A percentile compares a stretch with the other conserved stretches of the same genome.
These are phyloP conservation scores for Colletotrichum neosansevieriae DNA, from an alignment of 2,329 filamentous ascomycete species.

Conservation along the genomic window DNA sequence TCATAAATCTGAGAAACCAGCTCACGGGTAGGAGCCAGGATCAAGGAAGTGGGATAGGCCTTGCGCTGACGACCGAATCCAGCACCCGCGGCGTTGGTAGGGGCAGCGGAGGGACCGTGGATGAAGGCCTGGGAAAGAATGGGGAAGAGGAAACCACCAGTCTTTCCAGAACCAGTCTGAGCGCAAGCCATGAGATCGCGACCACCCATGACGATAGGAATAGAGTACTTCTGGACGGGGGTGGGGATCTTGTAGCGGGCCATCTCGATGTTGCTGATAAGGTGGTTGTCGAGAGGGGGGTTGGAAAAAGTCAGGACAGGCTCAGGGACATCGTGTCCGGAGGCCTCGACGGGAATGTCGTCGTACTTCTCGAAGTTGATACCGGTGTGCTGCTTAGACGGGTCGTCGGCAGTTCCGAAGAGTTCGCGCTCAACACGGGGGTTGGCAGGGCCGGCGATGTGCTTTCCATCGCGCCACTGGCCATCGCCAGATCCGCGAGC, in stretches of 20 bases:
- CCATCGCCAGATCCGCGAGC: constrained; percentile 92
- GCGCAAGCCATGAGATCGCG: constrained; percentile 99
- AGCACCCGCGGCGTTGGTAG: constrained; percentile 71
- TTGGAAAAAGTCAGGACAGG: constrained; percentile 91
- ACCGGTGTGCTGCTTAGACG: constrained; percentile 94
- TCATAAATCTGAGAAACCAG: constrained; percentile 99
- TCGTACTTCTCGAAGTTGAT: constrained; percentile 99
- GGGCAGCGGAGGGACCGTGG: constrained; percentile 81
- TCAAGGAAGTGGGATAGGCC: constrained; percentile 95
- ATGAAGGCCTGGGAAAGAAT: constrained; percentile 98
- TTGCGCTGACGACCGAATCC: constrained; percentile 91
- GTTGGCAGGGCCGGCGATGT: constrained; percentile 90
- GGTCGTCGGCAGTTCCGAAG: constrained; percentile 91
- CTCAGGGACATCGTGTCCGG: constrained; percentile 92
- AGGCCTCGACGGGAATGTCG: constrained; percentile 98
- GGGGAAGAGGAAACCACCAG: constrained; percentile 98
- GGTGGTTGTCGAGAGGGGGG: constrained; percentile 93
- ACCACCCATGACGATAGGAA: constrained; percentile 97
- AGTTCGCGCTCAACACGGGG: constrained; percentile 93
- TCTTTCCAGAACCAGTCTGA: constrained; percentile 99
- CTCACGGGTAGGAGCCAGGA: constrained; percentile 96
- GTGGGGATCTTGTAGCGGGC: constrained; percentile 96
- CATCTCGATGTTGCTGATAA: constrained; percentile 92
- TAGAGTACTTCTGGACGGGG: constrained; percentile 99
- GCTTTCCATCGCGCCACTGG: constrained; percentile 97